Conservation (phyloP, 257 asterid genomes). For the Solanum chilense region DNA sequence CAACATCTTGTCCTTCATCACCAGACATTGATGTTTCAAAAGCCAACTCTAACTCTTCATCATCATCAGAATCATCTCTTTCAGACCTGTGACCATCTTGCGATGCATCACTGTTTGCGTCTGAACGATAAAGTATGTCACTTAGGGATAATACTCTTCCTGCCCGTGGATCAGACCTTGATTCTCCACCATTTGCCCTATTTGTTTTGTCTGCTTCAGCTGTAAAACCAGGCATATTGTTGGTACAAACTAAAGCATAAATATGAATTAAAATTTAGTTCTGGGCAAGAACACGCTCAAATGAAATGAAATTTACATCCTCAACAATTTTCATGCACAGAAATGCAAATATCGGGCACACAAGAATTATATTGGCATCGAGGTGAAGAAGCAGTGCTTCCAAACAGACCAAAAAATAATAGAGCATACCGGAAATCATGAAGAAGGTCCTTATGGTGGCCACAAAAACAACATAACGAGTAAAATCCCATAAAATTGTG, state of each 20-base stretch:
- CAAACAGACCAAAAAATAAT: not conserved
- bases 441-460: not conserved
- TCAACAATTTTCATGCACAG: not conserved
- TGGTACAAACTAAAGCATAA: not conserved
- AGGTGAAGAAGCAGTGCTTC: not conserved
- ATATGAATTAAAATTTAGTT: not conserved
- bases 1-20: slow-evolving; percentile 50
- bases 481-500: not conserved
- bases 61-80: slow-evolving; percentile 79
- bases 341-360: not conserved
- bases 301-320: not conserved
- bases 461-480: not conserved
- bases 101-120: slow-evolving; percentile 58
- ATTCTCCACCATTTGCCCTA: slow-evolving; percentile 40
- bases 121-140: slow-evolving; percentile 77
- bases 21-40: slow-evolving; percentile 59
- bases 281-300: not conserved
- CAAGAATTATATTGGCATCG: not conserved
- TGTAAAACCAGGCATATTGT: slow-evolving; percentile 17
- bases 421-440: not conserved
- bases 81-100: slow-evolving; percentile 49
- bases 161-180: slow-evolving; percentile 39
- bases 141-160: slow-evolving; percentile 63
- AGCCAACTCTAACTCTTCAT: slow-evolving; percentile 75
- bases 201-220: slow-evolving; percentile 67